Evolutionary conservation across 176 grass and related monocot genomes (phyloP).

Genomic region (Oryza rufipogon): DNA sequence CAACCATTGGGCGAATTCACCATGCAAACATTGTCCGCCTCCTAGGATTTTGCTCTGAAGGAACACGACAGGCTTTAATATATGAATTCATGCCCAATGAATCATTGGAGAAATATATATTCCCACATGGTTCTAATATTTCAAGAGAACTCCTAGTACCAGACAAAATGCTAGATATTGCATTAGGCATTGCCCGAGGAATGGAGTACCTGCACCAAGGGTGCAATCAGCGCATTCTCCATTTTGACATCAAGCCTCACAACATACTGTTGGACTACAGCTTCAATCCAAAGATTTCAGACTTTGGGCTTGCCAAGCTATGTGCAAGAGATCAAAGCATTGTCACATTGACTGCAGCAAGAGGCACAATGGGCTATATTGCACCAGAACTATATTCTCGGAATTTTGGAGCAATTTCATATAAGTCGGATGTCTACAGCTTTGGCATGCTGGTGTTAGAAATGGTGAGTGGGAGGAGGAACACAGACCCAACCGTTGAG

Average conservation of each 20-base stretch:
- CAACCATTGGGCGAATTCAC: conserved; percentile 56
- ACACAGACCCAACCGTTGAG: neutral
- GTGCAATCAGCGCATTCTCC: conserved; percentile 62
- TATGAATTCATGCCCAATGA: conserved; percentile 61
- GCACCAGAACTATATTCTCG: conserved; percentile 40
- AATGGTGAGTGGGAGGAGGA: conserved; percentile 59
- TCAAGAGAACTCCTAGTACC: neutral
- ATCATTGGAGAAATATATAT: conserved; percentile 58
- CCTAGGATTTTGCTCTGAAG: conserved; percentile 51
- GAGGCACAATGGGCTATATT: conserved; percentile 45
- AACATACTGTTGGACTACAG: conserved; percentile 55
- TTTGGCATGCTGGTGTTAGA: conserved; percentile 51
- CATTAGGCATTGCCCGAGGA: conserved; percentile 47
- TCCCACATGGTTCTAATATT: neutral
- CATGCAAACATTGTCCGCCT: conserved; percentile 57
- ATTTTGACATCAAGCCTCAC: conserved; percentile 70
- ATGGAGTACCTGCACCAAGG: conserved; percentile 69
- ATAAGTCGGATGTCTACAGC: conserved; percentile 48
- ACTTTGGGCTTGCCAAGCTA: conserved; percentile 64
- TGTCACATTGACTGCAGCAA: conserved; percentile 40
- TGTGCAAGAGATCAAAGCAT: conserved; percentile 55
- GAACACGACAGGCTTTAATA: conserved; percentile 37
- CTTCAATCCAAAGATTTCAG: conserved; percentile 61
- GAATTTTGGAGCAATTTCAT: conserved; percentile 34
- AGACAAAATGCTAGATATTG: conserved; percentile 38